Conservation (phyloP, 306 rosid species). For the Notholithocarpus densiflorus region DNA sequence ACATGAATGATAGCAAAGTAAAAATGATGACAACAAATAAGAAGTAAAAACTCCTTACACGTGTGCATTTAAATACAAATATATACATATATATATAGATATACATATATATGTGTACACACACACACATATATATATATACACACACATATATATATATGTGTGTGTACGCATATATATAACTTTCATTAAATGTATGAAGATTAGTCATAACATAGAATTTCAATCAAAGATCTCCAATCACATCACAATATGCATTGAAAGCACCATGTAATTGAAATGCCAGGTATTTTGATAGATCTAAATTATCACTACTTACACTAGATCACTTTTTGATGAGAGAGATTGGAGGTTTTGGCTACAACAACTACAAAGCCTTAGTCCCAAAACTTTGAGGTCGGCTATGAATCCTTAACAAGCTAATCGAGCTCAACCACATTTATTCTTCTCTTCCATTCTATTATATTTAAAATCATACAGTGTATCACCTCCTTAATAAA, state of each 20-base stretch:
- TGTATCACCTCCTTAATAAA: no score
- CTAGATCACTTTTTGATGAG: background rate
- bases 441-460: no score
- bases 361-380: no score
- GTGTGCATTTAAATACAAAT: background rate
- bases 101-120: no score
- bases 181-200: background rate
- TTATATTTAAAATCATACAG: no score
- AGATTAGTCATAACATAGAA: background rate
- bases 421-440: no score
- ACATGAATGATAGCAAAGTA: constrained; percentile 17
- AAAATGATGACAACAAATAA: constrained; percentile 10
- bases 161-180: no score
- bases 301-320: background rate
- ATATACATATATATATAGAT: background rate
- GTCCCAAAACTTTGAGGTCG: no score
- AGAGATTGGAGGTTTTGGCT: background rate
- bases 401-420: no score
- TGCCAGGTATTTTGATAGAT: background rate
- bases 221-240: constrained; percentile 15
- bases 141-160: no score
- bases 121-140: no score
- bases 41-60: background rate
- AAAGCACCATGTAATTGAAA: constrained; percentile 10
- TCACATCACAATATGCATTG: constrained; percentile 5